Evolutionary conservation across 2,329 filamentous ascomycete species (phyloP), one percentile per base, ranked within the genome.

Genomic region (Aureobasidium sp.): DNA sequence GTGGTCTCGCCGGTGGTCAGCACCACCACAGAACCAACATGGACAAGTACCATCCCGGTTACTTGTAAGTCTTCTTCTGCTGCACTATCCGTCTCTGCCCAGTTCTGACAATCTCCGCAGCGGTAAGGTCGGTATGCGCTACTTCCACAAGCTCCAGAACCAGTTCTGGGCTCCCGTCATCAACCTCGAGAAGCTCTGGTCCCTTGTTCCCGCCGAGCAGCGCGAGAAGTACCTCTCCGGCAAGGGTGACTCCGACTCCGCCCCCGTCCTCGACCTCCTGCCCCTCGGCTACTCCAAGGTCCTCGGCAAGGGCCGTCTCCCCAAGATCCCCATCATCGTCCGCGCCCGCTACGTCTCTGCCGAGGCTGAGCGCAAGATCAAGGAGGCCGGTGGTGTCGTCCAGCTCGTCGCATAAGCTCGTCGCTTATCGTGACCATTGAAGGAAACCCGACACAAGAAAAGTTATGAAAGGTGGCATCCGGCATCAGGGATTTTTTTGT

Each of bases 311-410:
- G 94, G 94, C 80, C 88, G 93, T 76, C 83, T 97, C 74, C 93
- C 94, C 74, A 83, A 93, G 75, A 85, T 97, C 74, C 94, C 94
- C 70, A 80, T 99, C 73, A 90, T 99, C 74, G 92, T 99, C 70
- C 90, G 90, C 76, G 93, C 94, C 71, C 85, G 94, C 78, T 97
- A 91, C 84, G 90, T 99, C 81, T 91, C 87, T 85, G 89, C 89
- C 78, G 87, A 96, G 78, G 94, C 94, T 70, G 94, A 99, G 88
- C 85, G 90, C 83, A 99, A 99, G 89, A 97, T 99, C 81, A 96
- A 90, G 78, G 91, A 94, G 80, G 93, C 92, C 74, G 94, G 94
- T 79, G 93, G 93, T 81, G 90, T 96, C 75, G 83, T 96, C 74
- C 91, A 97, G 85, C 85, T 97, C 78, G 90, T 97, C 75, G 92